Evolutionary conservation across 2,329 filamentous ascomycete genomes (phyloP), one percentile per base, ranked within the genome.

Genomic region (Epichloe coenophiala): DNA sequence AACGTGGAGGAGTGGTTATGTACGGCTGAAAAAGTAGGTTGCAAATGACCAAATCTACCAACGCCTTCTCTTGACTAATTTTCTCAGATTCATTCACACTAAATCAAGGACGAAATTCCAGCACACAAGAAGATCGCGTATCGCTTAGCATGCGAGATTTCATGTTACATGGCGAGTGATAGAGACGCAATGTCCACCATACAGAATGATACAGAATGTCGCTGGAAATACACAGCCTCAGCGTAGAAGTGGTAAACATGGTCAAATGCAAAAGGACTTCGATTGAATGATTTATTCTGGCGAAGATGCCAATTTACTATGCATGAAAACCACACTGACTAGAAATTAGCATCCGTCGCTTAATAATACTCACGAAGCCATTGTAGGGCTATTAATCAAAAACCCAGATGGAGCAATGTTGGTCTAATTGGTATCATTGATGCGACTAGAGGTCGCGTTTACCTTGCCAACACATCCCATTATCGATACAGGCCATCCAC

Each of bases 1-100:
- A 81, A 84, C 0, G 70, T 95, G 42, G 77, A 83, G 57, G 89
- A 95, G 65, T 95, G 89, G 88, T 72, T 94, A 51, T 71, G 73
- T 11, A 79, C 90, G 63, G 79, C 88, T 11, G 78, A 83, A 56
- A 74, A 77, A 63, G 84, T 88, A 65, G 7, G 55, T 48, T 31
- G 2, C 19, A 43, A 12, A 21, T 17, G 2, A n/a, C 8, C 44
- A 19, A 13, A 42, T 31, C 13, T n/a, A 8, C 31, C n/a, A 38
- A 11, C 27, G 39, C 5, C 33, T 7, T 31, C 37, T 38, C n/a
- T 38, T 33, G 36, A 33, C 48, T 45, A 23, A 49, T n/a, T 21
- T 5, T 9, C 6, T 15, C 13, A 49, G 48, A 43, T 31, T 23
- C 41, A 49, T 39, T 17, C 3, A 15, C 37, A 49, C 42, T 49